Percentiles rank a stretch among this genome's conserved stretches.
Evolutionary conservation across 768 basidiomycete genomes (phyloP).

Genomic region (Podaxis sp.): DNA sequence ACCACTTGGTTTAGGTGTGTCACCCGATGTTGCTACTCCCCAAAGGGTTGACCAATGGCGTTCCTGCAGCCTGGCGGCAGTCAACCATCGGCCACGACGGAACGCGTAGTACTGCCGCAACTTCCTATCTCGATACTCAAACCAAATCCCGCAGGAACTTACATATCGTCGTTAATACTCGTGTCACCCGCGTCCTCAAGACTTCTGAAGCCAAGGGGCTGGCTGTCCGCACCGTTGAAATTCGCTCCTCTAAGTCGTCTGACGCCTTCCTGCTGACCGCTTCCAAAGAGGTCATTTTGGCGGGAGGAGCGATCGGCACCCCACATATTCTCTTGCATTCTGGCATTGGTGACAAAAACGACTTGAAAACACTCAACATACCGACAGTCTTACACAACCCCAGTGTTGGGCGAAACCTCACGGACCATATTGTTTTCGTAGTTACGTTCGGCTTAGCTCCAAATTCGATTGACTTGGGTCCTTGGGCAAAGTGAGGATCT

Average conservation of each 20-base stretch:
- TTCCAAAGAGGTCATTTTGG: conserved; percentile 21
- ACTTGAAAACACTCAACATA: conserved; percentile 21
- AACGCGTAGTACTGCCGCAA: conserved; percentile 25
- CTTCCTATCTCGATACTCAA: conserved; percentile 23
- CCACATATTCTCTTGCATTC: conserved; percentile 22
- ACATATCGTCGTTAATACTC: conserved; percentile 28
- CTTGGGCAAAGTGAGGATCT: conserved; percentile 7
- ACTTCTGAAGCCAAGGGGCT: background rate
- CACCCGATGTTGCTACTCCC: background rate
- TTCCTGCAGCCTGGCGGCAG: conserved; percentile 22
- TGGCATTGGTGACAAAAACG: conserved; percentile 19
- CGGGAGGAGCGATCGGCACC: conserved; percentile 17
- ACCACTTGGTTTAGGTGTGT: conserved; percentile 17
- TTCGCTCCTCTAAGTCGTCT: background rate
- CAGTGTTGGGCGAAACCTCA: conserved; percentile 29
- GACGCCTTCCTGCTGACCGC: conserved; percentile 18
- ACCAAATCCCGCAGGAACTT: conserved; percentile 27
- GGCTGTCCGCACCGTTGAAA: conserved; percentile 14
- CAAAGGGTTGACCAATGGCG: background rate
- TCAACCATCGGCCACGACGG: conserved; percentile 22
- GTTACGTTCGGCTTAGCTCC: background rate
- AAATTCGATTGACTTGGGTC: conserved; percentile 9
- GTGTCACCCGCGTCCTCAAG: conserved; percentile 23
- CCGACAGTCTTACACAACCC: conserved; percentile 25
- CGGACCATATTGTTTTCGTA: conserved; percentile 22